Evolutionary conservation across 331 rosid species (phyloP), one percentile per base, ranked within the genome.

Genomic region (Prunus yedoensis): DNA sequence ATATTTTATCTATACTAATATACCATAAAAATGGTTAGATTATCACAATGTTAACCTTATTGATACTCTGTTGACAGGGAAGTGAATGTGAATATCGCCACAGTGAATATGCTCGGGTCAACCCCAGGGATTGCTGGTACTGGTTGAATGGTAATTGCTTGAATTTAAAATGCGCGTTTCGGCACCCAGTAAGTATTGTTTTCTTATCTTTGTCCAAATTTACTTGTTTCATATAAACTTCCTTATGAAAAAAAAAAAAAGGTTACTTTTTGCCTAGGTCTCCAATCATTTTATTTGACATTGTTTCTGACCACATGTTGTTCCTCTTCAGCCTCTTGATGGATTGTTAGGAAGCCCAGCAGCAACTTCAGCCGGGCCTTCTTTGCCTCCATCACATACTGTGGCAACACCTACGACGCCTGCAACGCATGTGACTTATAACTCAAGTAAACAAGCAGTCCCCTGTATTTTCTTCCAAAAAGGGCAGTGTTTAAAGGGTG

Each of bases 71-170:
- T 71, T 75, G 62, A 77, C 68, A 94, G 99, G 99, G 99, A 50
- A 81, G 83, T 79, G 98, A 94, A 84, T 94, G 98, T 1, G 98
- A 94, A 75, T 94, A 94, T 83, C 97, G 98, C 57, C 99, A 94
- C 56, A 94, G 99, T 66, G 99, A 94, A 73, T 90, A 87, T 75
- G 99, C 99, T 16, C 86, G 97, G 46, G 89, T 92, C 66, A 94
- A 94, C 81, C 97, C 99, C 41, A 86, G 99, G 84, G 99, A 94
- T 82, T 94, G 99, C 83, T 89, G 89, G 84, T 94, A 86, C 77
- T 94, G 99, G 99, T 87, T 90, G 90, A 92, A 88, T 77, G 97
- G 99, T 25, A 92, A 85, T 78, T 94, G 99, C 88, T 83, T 94
- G 89, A 94, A 94, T 88, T 87, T 93, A 51, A 94, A 92, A 82